These are phyloP conservation scores for Biscogniauxia mediterranea DNA, from an alignment of 2,329 filamentous ascomycete species.

Conservation along the genomic window DNA sequence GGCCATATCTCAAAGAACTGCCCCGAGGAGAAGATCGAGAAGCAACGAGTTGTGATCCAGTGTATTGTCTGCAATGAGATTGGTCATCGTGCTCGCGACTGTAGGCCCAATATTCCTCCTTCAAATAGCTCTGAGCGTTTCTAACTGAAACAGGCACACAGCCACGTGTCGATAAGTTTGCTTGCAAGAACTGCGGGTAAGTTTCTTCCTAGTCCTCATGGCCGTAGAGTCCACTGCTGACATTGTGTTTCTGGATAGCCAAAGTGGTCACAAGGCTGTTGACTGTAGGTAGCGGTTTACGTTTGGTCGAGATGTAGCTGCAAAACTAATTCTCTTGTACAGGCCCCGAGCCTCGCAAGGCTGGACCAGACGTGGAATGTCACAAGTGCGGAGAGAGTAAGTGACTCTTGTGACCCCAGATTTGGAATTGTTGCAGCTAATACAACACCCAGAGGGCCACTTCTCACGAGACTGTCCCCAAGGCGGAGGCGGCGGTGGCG, in stretches of 20 bases:
- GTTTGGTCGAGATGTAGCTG: slow-evolving; percentile 8
- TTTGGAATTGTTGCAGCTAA: slow-evolving; percentile 10
- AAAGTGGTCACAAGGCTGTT: slow-evolving; percentile 49
- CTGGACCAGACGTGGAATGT: slow-evolving; percentile 60
- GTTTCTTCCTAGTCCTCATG: slow-evolving; percentile 29
- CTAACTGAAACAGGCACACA: slow-evolving; percentile 45
- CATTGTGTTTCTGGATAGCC: slow-evolving; percentile 24
- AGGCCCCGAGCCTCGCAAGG: slow-evolving; percentile 57
- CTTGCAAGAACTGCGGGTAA: slow-evolving; percentile 66
- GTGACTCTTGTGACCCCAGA: slow-evolving; percentile 20
- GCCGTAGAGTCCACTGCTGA: not conserved
- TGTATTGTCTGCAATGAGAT: slow-evolving; percentile 64
- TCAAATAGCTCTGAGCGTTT: not conserved
- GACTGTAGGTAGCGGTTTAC: slow-evolving; percentile 44
- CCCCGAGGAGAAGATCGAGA: slow-evolving; percentile 54
- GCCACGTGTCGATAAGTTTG: slow-evolving; percentile 62
- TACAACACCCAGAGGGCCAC: slow-evolving; percentile 51
- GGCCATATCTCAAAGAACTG: slow-evolving; percentile 64
- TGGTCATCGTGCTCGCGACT: slow-evolving; percentile 69
- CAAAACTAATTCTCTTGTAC: slow-evolving; percentile 14
- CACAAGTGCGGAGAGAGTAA: slow-evolving; percentile 62
- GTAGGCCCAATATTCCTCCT: slow-evolving; percentile 42
- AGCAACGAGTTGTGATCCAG: slow-evolving; percentile 45
- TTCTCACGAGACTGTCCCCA: slow-evolving; percentile 63
- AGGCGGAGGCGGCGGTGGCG: slow-evolving; percentile 48